Evolutionary conservation across 225 moss, liverwort and hornwort species (phyloP), one percentile per base, ranked within the genome.

Genomic region (Rhytidiadelphus loreus): DNA sequence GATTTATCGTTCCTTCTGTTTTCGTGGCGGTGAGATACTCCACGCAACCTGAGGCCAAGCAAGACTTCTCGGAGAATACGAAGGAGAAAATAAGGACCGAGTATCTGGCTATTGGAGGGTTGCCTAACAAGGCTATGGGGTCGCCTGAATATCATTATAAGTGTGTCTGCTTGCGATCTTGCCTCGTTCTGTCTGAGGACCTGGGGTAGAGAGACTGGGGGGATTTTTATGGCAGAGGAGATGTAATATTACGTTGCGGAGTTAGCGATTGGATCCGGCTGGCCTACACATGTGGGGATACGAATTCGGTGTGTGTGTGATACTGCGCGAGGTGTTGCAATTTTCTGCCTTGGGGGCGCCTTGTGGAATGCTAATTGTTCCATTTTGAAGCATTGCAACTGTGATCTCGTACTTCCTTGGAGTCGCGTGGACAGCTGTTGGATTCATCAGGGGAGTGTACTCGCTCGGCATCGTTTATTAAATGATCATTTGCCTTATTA

Each of bases 111-210:
- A 41, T 95, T 16, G 98, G 97, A 41, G 98, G 95, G 29, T 88
- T 95, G 71, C 97, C 96, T 12, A 85, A 96, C 79, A 92, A 91
- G 91, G 92, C 95, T 98, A 46, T 7, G 46, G 46, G 7, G 95
- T 86, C 95, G 95, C 87, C 93, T 98, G 55, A 95, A 97, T 37
- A 95, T 96, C 35, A 98, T 98, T 8, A 87, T 98, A 68, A 94
- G 88, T 32, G 84, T 98, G 48, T 95, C 92, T 61, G 66, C 95
- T 98, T 52, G 95, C 92, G 28, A 52, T 97, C 21, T 48, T 98
- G 68, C 46, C 72, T 95, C 95, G 29, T 95, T 92, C 83, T 90
- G 87, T 65, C 87, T 94, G 37, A 87, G 92, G 4, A 94, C 23
- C 92, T 91, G 35, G 85, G 79, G 43, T 93, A 90, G 85, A 69